These are phyloP conservation scores for Picocystis sp. DNA, from an alignment of 163 green algal species.

Conservation along the genomic window DNA sequence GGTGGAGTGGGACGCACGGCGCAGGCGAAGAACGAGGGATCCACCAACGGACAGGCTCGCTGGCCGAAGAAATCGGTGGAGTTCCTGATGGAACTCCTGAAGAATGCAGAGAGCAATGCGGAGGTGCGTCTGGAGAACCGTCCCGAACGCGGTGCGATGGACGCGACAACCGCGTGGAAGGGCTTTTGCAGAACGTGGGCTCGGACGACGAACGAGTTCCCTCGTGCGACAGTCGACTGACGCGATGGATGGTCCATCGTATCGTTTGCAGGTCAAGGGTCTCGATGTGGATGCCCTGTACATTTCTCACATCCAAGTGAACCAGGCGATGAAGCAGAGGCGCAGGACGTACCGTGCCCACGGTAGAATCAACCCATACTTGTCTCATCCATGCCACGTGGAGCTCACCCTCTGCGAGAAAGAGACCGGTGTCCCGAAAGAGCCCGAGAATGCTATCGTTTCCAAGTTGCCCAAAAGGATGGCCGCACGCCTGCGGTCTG, in stretches of 20 bases:
- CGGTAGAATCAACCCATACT: constrained; percentile 98
- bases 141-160: no score
- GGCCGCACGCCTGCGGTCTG: no score
- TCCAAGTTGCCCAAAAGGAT: neutral
- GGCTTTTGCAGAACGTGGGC: no score
- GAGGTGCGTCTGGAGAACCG: constrained; percentile 35
- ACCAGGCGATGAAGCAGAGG: constrained; percentile 83
- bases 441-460: constrained; percentile 21
- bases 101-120: constrained; percentile 97
- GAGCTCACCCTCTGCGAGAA: constrained; percentile 87
- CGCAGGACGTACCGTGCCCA: constrained; percentile 96
- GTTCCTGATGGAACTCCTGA: constrained; percentile 90
- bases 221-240: no score
- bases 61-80: constrained; percentile 92
- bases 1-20: constrained; percentile 75
- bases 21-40: constrained; percentile 92
- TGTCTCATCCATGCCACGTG: constrained; percentile 86
- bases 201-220: no score
- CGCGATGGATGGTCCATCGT: neutral
- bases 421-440: constrained; percentile 52
- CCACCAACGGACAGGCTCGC: constrained; percentile 78
- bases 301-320: constrained; percentile 93
- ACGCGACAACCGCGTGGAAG: no score
- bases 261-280: constrained; percentile 67
- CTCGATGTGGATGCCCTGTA: constrained; percentile 80